Conservation (phyloP, 257 asterid genomes). For the Scutellaria baicalensis region DNA sequence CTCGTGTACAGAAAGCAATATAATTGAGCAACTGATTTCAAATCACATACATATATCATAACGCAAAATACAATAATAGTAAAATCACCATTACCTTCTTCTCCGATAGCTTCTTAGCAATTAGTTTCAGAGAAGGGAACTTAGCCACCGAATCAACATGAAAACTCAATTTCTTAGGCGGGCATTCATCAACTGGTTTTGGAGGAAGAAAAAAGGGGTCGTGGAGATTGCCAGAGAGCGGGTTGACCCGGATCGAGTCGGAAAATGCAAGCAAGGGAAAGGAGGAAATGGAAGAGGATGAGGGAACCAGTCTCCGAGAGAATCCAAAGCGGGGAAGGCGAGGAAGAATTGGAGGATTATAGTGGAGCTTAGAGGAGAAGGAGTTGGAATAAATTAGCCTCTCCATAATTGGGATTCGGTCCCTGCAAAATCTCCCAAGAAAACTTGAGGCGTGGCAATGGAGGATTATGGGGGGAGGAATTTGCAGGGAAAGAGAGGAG, state of each 20-base stretch:
- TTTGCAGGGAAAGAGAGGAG: not conserved
- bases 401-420: slow-evolving; percentile 37
- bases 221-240: slow-evolving; percentile 25
- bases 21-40: not conserved
- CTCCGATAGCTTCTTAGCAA: slow-evolving; percentile 21
- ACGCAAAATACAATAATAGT: not conserved
- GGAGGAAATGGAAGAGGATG: slow-evolving; percentile 3
- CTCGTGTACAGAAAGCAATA: not conserved
- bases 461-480: not conserved
- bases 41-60: not conserved
- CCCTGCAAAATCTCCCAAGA: not conserved
- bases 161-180: slow-evolving; percentile 1
- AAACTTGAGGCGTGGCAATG: not conserved
- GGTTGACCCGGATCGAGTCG: slow-evolving; percentile 22
- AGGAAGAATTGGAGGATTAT: slow-evolving; percentile 30
- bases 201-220: slow-evolving; percentile 14
- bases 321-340: slow-evolving; percentile 22
- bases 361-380: slow-evolving; percentile 34
- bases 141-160: slow-evolving; percentile 18
- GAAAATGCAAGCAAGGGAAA: not conserved
- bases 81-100: slow-evolving; percentile 34
- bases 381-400: slow-evolving; percentile 55
- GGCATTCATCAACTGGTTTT: not conserved
- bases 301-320: slow-evolving; percentile 14
- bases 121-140: slow-evolving; percentile 20